Percentiles rank a stretch among this genome's conserved stretches.
Evolutionary conservation across 1,284 basidiomycete genomes (phyloP).

Genomic region (Mycosarcoma maydis): DNA sequence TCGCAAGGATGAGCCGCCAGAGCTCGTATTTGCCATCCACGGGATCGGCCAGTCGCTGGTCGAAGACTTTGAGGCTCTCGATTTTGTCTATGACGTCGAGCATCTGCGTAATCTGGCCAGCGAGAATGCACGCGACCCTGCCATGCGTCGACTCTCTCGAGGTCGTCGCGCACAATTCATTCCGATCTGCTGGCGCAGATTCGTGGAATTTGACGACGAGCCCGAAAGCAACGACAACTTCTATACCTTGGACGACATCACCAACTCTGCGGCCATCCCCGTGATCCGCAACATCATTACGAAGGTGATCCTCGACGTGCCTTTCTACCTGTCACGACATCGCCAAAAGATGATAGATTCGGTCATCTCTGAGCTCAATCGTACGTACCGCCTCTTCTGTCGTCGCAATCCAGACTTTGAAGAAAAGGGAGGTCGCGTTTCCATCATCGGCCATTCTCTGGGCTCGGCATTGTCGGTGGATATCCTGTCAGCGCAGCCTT

Average conservation of each 20-base stretch:
- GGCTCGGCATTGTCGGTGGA: conserved; percentile 72
- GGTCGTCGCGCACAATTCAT: conserved; percentile 70
- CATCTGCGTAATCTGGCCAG: conserved; percentile 46
- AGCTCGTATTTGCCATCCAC: conserved; percentile 58
- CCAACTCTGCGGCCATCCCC: conserved; percentile 51
- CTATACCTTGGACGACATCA: conserved; percentile 68
- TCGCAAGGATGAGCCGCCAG: conserved; percentile 52
- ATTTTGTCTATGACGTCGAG: conserved; percentile 63
- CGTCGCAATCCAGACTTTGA: conserved; percentile 70
- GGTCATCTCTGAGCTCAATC: conserved; percentile 62
- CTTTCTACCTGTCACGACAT: conserved; percentile 69
- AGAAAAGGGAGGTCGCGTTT: conserved; percentile 69
- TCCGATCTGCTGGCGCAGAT: conserved; percentile 72
- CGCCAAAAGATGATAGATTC: conserved; percentile 69
- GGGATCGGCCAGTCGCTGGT: conserved; percentile 62
- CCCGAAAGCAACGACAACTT: conserved; percentile 68
- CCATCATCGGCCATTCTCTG: conserved; percentile 69
- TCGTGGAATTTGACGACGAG: conserved; percentile 63
- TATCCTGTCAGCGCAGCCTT: conserved; percentile 72
- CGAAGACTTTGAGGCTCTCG: conserved; percentile 53
- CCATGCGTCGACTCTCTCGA: conserved; percentile 38
- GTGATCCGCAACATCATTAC: conserved; percentile 53
- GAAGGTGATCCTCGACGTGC: conserved; percentile 70
- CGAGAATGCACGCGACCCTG: conserved; percentile 45
- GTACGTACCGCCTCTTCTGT: conserved; percentile 72